phyloP scores from a whole-genome alignment of 176 grass and related monocot species.

The Themeda triandra region DNA sequence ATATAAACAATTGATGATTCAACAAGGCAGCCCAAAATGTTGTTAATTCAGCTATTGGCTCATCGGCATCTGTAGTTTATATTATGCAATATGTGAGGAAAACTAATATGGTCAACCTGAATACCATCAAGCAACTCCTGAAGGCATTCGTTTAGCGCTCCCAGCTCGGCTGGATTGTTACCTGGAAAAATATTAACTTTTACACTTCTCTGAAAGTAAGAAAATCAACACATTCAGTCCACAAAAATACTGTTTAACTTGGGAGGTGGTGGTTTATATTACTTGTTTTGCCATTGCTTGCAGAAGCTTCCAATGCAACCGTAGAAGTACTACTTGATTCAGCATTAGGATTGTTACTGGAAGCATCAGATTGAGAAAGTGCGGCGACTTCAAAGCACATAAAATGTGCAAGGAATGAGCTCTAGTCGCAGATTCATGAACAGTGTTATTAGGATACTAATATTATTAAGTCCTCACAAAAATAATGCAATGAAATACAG shows the following conservation, averaged over 20 bases:
- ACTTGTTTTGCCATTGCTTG: conserved; percentile 42
- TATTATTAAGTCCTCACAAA: conserved; percentile 20
- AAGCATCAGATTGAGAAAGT: conserved; percentile 40
- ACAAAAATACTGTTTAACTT: conserved; percentile 10
- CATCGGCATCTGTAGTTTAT: neutral
- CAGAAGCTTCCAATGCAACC: conserved; percentile 26
- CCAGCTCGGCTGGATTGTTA: conserved; percentile 51
- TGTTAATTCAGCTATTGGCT: neutral
- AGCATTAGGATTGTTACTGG: conserved; percentile 19
- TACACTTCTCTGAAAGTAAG: conserved; percentile 12
- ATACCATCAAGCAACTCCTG: conserved; percentile 80
- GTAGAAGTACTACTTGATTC: conserved; percentile 31
- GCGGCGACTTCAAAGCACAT: conserved; percentile 90
- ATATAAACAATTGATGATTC: conserved; percentile 27
- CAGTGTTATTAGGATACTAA: neutral
- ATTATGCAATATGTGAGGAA: neutral
- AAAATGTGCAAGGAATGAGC: conserved; percentile 92
- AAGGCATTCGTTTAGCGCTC: conserved; percentile 68
- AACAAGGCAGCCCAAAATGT: neutral
- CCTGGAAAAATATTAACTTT: conserved; percentile 36
- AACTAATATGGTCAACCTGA: conserved; percentile 51
- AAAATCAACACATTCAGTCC: neutral
- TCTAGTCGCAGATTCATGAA: conserved; percentile 43
- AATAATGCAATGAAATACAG: neutral
- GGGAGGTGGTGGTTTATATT: conserved; percentile 8